Base-by-base conservation (phyloP, 192 early-diverging fungal genomes). In the Jimgerdemannia lactiflua region DNA sequence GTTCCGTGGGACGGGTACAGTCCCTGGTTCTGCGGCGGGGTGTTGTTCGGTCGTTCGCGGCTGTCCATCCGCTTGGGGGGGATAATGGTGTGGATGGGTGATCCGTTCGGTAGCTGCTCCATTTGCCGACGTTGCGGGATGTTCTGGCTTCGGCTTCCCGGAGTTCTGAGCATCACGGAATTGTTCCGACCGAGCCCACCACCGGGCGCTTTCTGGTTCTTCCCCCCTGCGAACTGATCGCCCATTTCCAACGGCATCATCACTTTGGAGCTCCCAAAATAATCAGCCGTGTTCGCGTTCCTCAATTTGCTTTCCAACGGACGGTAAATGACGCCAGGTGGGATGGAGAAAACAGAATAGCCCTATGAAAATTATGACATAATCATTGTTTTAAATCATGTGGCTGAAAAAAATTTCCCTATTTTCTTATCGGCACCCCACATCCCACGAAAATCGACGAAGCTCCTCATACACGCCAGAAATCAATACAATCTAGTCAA, bases 231-330 rank as follows among this genome's bases (percentile, higher is more conserved):
- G 77, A 86, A 94, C 17, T 78, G 78, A 71, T 94, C 90, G 3
- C 75, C 74, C 3, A 82, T 81, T 64, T 93, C 89, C 4, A 87
- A 88, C 0, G 88, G 92, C 14, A 96, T 95, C 78, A 98, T 92
- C 71, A 98, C 94, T 78, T 92, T 94, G 71, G 92, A 86, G 44
- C 87, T 91, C 19, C 92, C 94, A 68, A 95, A 75, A 73, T 93
- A 94, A 70, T 94, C 91, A 67, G 92, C 90, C 80, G 92, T 92
- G 86, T 4, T 14, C 14, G 89, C 84, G 78, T 94, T 95, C 83
- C 95, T 94, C 69, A 99, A 86, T 79, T 94, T 95, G 71, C 88
- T 89, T 65, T 91, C 91, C 29, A 91, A 88, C 43, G 98, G 98
- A 68, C 93, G 82, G 85, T 93, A 99, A 20, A 97, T 82, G 9